Evolutionary conservation across 1,284 basidiomycete genomes (phyloP).

Genomic region (Puccinia polysora): DNA sequence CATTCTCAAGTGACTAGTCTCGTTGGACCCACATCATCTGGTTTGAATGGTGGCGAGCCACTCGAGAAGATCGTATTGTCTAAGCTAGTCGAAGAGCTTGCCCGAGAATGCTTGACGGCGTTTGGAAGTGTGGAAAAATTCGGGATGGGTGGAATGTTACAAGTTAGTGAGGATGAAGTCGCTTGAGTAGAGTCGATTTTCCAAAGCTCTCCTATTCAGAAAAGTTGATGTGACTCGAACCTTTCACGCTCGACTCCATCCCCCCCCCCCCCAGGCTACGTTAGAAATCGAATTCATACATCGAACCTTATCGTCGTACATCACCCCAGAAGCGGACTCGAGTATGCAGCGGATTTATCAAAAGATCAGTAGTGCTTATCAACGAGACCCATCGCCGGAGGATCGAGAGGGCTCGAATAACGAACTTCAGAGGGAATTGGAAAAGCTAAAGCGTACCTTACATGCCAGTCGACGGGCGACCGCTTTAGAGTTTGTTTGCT

Average conservation of each 20-base stretch:
- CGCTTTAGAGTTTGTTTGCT: conserved; percentile 86
- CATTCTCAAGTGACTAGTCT: conserved; percentile 83
- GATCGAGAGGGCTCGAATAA: conserved; percentile 55
- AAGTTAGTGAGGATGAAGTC: conserved; percentile 59
- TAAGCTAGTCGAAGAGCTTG: conserved; percentile 74
- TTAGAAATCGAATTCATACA: conserved; percentile 99
- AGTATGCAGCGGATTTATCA: conserved; percentile 86
- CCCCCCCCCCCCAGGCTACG: too few relatives aligned
- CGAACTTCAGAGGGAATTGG: conserved; percentile 80
- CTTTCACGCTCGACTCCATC: conserved; percentile 6
- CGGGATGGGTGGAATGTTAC: conserved; percentile 97
- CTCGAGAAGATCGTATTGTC: conserved; percentile 77
- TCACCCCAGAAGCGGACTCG: conserved; percentile 71
- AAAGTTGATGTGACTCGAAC: not conserved
- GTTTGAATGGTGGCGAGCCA: conserved; percentile 38
- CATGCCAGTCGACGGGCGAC: conserved; percentile 81
- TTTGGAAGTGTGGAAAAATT: conserved; percentile 82
- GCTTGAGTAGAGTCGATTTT: conserved; percentile 68
- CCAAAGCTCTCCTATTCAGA: too few relatives aligned
- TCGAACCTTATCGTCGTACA: conserved; percentile 83
- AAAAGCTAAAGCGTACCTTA: conserved; percentile 82
- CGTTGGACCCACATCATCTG: conserved; percentile 58
- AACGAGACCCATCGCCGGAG: conserved; percentile 56
- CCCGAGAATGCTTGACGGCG: conserved; percentile 71
- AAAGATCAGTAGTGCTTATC: conserved; percentile 86